Conservation (phyloP, 2,329 filamentous ascomycete genomes). For the Monosporascus ibericus region DNA sequence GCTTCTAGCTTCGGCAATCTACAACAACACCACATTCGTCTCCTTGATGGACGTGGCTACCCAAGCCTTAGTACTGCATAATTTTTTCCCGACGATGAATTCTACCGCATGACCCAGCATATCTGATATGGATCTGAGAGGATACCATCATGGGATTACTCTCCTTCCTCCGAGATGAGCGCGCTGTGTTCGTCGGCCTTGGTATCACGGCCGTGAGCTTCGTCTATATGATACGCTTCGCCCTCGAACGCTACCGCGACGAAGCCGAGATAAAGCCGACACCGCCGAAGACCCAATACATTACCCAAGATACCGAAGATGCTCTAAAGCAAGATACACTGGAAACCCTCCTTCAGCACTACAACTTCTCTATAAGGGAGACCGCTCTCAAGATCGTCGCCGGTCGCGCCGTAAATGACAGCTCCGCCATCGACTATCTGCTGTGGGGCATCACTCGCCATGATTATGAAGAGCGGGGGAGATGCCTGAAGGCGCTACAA, state of each 20-base stretch:
- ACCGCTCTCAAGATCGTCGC: constrained; percentile 56
- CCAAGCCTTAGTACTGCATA: too few relatives aligned
- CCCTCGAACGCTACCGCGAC: constrained; percentile 55
- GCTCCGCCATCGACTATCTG: constrained; percentile 41
- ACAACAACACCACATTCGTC: too few relatives aligned
- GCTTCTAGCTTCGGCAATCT: too few relatives aligned
- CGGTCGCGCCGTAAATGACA: constrained; percentile 54
- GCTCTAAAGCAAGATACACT: constrained; percentile 61
- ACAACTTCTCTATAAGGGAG: constrained; percentile 66
- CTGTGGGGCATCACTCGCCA: constrained; percentile 53
- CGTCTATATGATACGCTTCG: constrained; percentile 49
- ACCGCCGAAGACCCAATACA: constrained; percentile 64
- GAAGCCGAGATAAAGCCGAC: constrained; percentile 60
- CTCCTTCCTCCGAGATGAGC: constrained; percentile 41
- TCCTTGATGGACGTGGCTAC: too few relatives aligned
- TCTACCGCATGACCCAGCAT: not conserved
- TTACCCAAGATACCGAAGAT: constrained; percentile 70
- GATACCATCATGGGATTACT: constrained; percentile 32
- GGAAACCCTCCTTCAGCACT: constrained; percentile 60
- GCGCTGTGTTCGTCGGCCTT: constrained; percentile 46
- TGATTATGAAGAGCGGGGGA: constrained; percentile 54
- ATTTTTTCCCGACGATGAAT: too few relatives aligned
- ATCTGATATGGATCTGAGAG: constrained; percentile 1
- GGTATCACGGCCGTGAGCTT: constrained; percentile 54
- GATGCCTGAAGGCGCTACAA: constrained; percentile 49